Base-by-base conservation (phyloP, 345 rosid genomes). In the Microcos paniculata region DNA sequence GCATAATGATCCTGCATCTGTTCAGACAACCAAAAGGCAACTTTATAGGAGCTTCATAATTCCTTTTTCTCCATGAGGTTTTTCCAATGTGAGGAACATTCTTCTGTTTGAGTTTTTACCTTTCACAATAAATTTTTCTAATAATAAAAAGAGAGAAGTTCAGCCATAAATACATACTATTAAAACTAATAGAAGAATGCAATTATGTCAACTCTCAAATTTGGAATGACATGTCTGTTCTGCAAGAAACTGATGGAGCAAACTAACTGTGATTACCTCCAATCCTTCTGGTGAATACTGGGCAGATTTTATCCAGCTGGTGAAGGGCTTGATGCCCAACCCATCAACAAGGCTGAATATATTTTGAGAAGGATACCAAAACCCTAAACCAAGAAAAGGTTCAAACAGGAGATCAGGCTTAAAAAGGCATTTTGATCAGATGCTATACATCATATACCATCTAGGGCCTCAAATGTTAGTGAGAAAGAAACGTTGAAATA, bases 341-440 rank as follows among this genome's bases (percentile, higher is more conserved):
- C 84, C 89, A 78, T 88, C 82, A 42, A 83, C 85, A 23, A 89
- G 85, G 57, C 81, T 69, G 72, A 81, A 88, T 79, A 89, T 86
- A 61, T 86, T 86, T 70, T 72, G 81, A 79, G 82, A 87, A 13
- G 94, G 90, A 79, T 82, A 76, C 90, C 90, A 84, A 80, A 88
- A 91, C 26, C 93, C 93, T 89, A 72, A 12, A 1, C 70, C 38
- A 62, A 15, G 62, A 69, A 52, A n/a, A 21, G 48, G 67, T 53
- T 19, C 45, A 65, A 26, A 71, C 11, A 9, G 33, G 35, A 64
- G 26, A 49, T 73, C 24, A 72, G 69, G 45, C 49, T 62, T 71
- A 80, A 56, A 45, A 55, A 21, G 21, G 26, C 1, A 55, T 55
- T 55, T 55, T 10, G 14, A 55, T 55, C 30, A 21, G 28, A 55